These are phyloP conservation scores for Pichia deserticola DNA, from an alignment of 805 yeast species.

Conservation along the genomic window DNA sequence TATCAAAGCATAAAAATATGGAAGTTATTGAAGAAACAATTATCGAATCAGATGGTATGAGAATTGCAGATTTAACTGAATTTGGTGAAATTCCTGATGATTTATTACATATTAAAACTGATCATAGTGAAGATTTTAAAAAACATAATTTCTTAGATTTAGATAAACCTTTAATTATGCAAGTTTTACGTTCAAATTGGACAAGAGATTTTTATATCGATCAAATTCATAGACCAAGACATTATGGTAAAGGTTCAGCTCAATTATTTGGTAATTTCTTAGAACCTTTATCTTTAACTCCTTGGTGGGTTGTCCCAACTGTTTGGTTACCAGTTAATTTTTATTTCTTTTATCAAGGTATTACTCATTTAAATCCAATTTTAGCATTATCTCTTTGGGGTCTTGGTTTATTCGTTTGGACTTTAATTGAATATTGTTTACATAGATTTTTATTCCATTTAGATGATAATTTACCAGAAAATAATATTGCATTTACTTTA, in stretches of 20 bases:
- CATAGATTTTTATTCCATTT: slow-evolving; percentile 93
- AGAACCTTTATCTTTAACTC: slow-evolving; percentile 84
- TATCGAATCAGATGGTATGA: slow-evolving; percentile 14
- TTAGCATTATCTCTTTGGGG: slow-evolving; percentile 52
- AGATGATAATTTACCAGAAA: slow-evolving; percentile 79
- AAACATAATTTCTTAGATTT: slow-evolving; percentile 85
- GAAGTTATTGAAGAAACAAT: slow-evolving; percentile 31
- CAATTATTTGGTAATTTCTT: slow-evolving; percentile 90
- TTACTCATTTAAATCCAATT: slow-evolving; percentile 37
- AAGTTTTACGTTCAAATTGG: slow-evolving; percentile 70
- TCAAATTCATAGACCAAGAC: slow-evolving; percentile 97
- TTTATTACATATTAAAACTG: slow-evolving; percentile 70
- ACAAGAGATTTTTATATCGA: slow-evolving; percentile 86
- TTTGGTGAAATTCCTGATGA: slow-evolving; percentile 69
- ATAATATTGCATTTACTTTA: slow-evolving; percentile 62
- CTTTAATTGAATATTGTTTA: slow-evolving; percentile 76
- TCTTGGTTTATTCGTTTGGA: slow-evolving; percentile 89
- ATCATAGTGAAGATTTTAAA: slow-evolving; percentile 57
- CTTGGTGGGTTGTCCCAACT: slow-evolving; percentile 90
- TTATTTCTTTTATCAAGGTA: slow-evolving; percentile 54
- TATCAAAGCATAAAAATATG: slow-evolving; percentile 46
- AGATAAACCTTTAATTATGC: slow-evolving; percentile 70
- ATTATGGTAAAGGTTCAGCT: slow-evolving; percentile 95
- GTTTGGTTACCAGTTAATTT: slow-evolving; percentile 82
- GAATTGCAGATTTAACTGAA: slow-evolving; percentile 41